Evolutionary conservation across 2,329 filamentous ascomycete genomes (phyloP), one percentile per base, ranked within the genome.

Genomic region (Nemania serpens): DNA sequence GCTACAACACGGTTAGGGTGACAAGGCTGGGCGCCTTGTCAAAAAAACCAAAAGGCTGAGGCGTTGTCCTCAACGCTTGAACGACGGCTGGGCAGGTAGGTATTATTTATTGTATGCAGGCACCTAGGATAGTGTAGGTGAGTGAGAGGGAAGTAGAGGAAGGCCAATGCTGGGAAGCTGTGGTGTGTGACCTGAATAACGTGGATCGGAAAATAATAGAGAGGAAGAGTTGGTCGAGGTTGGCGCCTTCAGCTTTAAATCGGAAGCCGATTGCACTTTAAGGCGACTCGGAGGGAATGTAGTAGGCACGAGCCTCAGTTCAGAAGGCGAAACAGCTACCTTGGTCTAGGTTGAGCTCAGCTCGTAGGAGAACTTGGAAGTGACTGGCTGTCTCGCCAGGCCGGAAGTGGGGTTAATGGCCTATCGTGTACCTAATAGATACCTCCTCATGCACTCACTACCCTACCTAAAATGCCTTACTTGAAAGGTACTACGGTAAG

Each of bases 1-100:
- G 65, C 74, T 71, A 68, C 65, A 18, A 56, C 39, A 36, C 51
- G 52, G 42, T 56, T 29, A 53, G 37, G 39, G 36, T 12, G 43
- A 50, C 45, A 36, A 58, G 55, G 58, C 47, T 20, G 51, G 50
- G 18, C 29, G 54, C 64, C 52, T 65, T 61, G 54, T 55, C 48
- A 53, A 60, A 58, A 43, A 42, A 17, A 34, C 22, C 29, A 37
- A 18, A 36, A 20, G 59, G 55, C 49, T 37, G 47, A 22, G 41
- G 51, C 25, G 25, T n/a, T 29, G 25, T 29, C 25, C 25, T 29
- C 7, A 7, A 50, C 22, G 15, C 22, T 25, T 12, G 6, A 48
- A 41, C 42, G 48, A 37, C 5, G 37, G 49, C 12, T 53, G 37
- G 34, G 36, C 37, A 34, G n/a, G 10, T 59, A 39, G 36, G 34